Evolutionary conservation across 495 filamentous ascomycete species (phyloP).

Genomic region (Podospora australis): DNA sequence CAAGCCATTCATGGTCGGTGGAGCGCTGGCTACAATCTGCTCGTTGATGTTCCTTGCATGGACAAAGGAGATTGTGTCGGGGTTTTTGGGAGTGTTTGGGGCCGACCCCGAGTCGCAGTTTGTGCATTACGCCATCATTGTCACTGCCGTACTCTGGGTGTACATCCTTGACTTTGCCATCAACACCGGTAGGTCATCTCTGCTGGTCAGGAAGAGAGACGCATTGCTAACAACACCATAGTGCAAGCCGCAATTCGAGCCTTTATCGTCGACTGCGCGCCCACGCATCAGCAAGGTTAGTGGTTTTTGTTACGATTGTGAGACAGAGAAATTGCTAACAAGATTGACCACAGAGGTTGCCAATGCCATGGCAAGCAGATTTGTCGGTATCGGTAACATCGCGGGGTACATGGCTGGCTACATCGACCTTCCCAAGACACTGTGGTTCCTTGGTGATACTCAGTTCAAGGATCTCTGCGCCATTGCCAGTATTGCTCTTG

Average conservation of each 20-base stretch:
- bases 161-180: conserved; percentile 87
- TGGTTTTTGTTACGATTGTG: too few relatives aligned
- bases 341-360: conserved; percentile 53
- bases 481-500: conserved; percentile 66
- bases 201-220: background rate
- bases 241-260: conserved; percentile 85
- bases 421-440: conserved; percentile 59
- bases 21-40: conserved; percentile 63
- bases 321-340: too few relatives aligned
- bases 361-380: conserved; percentile 79
- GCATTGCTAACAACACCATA: conserved; percentile 20
- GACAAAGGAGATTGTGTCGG: conserved; percentile 70
- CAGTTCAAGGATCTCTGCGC: conserved; percentile 88
- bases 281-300: conserved; percentile 75
- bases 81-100: conserved; percentile 65
- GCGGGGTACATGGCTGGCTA: conserved; percentile 79
- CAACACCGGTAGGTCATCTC: conserved; percentile 63
- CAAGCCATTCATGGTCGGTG: conserved; percentile 81
- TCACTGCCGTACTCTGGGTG: conserved; percentile 72
- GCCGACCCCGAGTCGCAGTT: conserved; percentile 53
- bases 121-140: conserved; percentile 55
- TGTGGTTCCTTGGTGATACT: conserved; percentile 72
- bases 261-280: conserved; percentile 85
- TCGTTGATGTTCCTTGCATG: conserved; percentile 73
- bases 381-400: conserved; percentile 80